These are phyloP conservation scores for Scenedesmus sp. DNA, from an alignment of 163 green algal genomes.

Conservation along the genomic window DNA sequence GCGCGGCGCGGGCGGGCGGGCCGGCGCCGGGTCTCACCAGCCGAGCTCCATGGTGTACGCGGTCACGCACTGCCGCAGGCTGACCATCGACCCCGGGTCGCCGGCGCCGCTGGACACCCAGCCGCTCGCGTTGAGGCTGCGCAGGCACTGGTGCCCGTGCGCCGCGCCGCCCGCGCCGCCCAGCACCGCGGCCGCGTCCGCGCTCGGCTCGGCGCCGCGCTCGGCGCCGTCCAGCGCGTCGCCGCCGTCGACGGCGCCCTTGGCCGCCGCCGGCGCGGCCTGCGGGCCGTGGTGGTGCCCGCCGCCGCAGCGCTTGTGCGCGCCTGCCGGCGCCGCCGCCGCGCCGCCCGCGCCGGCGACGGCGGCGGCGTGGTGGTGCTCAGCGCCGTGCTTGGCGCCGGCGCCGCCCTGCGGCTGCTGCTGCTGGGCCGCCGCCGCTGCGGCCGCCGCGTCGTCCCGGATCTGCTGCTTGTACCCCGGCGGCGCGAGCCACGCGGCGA, in stretches of 20 bases:
- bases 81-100: conserved; percentile 3
- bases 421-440: conserved; percentile 1
- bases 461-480: conserved; percentile 17
- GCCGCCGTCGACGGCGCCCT: neutral
- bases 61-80: conserved; percentile 22
- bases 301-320: neutral
- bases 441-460: neutral
- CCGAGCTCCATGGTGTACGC: conserved; percentile 49
- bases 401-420: neutral
- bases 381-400: neutral
- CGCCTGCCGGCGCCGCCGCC: neutral
- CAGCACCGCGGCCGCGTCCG: too few species aligned
- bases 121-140: neutral
- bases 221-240: neutral
- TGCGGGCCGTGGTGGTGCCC: too few species aligned
- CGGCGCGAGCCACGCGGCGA: conserved; percentile 24
- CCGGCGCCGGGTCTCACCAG: too few species aligned
- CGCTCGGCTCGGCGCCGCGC: neutral
- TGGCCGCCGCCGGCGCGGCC: too few species aligned
- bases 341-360: neutral
- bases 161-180: too few species aligned
- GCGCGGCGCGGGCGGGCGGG: too few species aligned
- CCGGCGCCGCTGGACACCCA: conserved; percentile 2
- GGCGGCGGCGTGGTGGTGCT: neutral
- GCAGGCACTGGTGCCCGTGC: conserved; percentile 41